Base-by-base conservation (phyloP, 495 filamentous ascomycete species). In the Aspergillus homomorphus region DNA sequence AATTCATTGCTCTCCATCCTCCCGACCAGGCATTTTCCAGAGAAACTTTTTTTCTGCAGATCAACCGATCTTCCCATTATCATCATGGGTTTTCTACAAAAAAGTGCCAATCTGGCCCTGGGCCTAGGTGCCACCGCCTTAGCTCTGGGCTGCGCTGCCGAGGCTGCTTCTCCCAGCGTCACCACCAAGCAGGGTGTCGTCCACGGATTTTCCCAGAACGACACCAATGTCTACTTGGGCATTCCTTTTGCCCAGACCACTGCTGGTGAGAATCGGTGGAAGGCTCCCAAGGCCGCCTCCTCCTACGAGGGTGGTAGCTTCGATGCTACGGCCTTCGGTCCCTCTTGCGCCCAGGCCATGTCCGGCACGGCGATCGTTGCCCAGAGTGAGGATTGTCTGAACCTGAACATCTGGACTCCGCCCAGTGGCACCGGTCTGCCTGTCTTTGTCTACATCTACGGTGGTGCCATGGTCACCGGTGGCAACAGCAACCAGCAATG, bases 361-460 rank as follows among this genome's bases (percentile, higher is more conserved):
- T 66, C 66, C 8, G 63, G 65, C 55, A 64, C 52, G 18, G 54
- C 60, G 19, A 65, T 63, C 53, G 61, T 60, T 14, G 54, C 52
- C 16, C 61, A 62, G 44, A 64, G 66, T 45, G 69, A 71, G 52
- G 66, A 69, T 26, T 71, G 69, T 28, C 56, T 71, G 45, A 66
- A 57, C 56, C 56, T 71, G 24, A 71, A 71, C n/a, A 59, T 64
- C 55, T 64, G 62, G 62, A 64, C 62, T 0, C 62, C 62, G 24
- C 41, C 18, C 1, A 53, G 30, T n/a, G 62, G 56, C 21, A 33
- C 21, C 2, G 52, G 57, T 30, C 60, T 66, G 18, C 69, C 69
- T 1, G 66, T 71, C 0, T 69, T 66, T 21, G 58, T 71, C 21
- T 71, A 66, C 44, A 60, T 69, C 57, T 69, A 69, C 19, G 66